Conservation (phyloP, 768 basidiomycete species). For the Pleurotus ostreatus region DNA sequence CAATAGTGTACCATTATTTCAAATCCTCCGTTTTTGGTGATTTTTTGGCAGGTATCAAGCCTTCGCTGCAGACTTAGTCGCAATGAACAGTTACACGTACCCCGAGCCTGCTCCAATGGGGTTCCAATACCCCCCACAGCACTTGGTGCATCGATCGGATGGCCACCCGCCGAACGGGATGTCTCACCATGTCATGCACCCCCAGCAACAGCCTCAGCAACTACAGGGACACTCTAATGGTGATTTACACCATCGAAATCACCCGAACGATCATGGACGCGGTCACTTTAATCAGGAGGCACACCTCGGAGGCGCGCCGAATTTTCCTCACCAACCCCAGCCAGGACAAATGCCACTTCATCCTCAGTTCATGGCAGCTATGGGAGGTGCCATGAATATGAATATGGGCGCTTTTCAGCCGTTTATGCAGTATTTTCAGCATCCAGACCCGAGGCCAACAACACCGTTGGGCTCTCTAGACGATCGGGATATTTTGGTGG, state of each 20-base stretch:
- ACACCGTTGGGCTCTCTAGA: constrained; percentile 14
- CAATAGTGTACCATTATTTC: no score
- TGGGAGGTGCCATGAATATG: constrained; percentile 16
- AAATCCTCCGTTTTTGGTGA: neutral
- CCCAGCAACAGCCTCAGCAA: constrained; percentile 5
- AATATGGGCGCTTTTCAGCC: constrained; percentile 15
- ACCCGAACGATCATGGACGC: neutral
- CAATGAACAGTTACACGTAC: neutral
- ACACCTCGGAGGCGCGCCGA: neutral
- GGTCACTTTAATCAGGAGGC: neutral
- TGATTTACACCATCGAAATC: neutral
- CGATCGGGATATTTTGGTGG: constrained; percentile 59
- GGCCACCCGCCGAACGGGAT: neutral
- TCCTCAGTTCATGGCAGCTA: constrained; percentile 1
- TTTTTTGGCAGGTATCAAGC: neutral
- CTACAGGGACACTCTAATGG: constrained; percentile 1
- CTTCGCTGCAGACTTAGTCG: neutral
- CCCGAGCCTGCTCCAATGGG: neutral
- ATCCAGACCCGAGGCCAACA: constrained; percentile 33
- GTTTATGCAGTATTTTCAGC: constrained; percentile 52
- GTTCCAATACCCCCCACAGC: neutral
- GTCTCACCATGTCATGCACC: constrained; percentile 1
- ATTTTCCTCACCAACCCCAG: neutral
- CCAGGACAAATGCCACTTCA: constrained; percentile 1
- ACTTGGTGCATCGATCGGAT: no score